Base-by-base conservation (phyloP, 2,329 filamentous ascomycete genomes). In the Hyphodiscus sp. region DNA sequence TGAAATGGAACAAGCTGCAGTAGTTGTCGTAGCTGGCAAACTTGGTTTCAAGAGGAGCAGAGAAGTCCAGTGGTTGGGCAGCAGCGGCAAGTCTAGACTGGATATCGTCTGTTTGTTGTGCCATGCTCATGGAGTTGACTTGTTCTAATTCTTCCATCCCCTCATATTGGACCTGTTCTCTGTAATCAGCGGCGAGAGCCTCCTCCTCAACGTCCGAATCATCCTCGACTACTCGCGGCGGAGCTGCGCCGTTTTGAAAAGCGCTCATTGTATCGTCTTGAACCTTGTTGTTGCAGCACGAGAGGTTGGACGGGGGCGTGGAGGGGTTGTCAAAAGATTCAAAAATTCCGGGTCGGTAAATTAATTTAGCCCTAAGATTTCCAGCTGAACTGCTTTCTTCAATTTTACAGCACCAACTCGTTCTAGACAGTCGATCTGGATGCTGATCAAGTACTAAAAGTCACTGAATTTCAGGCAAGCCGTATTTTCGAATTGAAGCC, bases 1-100 rank as follows among this genome's bases (percentile, higher is more conserved):
- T 96, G 76, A 90, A 97, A 78, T 99, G 94, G 79, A 99, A 99
- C 66, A 99, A 79, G 74, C 89, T 96, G 85, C 94, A 99, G 82
- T 99, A 99, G 71, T 90, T 89, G 77, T 99, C 94, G 80, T 99
- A 99, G 77, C 91, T 96, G 73, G 90, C 86, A 77, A 97, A 96
- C 77, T 97, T 97, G 72, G 89, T 89, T 74, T 97, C 94, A 53
- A 99, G 81, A 33, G 91, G 89, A 47, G 94, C 94, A 69, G 94
- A 91, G 74, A 95, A 97, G 71, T 99, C 94, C 63, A 99, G 80
- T 49, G 94, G 94, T 68, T 94, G 92, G 61, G 94, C 94, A 56
- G 94, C 94, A 62, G 91, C 90, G 61, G 86, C 86, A 60, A 99
- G 81, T 71, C 94, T 88, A 59, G 89, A 87, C 76, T 97, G 91